phyloP scores from a whole-genome alignment of 331 rosid genomes.

The Quercus tomentella region DNA sequence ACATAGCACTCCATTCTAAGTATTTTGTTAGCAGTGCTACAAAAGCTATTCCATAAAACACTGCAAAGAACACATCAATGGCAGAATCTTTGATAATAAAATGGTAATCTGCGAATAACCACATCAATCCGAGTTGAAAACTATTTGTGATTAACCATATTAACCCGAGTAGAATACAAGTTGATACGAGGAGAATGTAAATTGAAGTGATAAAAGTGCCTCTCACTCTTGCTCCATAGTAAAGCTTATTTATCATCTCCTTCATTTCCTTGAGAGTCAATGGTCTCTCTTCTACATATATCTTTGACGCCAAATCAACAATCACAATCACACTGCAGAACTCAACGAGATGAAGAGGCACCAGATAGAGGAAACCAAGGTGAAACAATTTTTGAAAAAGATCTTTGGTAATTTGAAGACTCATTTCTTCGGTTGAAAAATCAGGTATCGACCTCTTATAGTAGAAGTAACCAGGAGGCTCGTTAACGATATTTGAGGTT shows the following conservation, averaged over 20 bases:
- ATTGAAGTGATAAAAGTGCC: conserved; percentile 35
- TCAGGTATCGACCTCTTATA: fast-evolving
- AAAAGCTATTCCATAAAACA: conserved; percentile 1
- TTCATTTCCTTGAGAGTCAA: conserved; percentile 18
- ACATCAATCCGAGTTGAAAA: too few relatives aligned
- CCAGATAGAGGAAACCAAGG: conserved; percentile 37
- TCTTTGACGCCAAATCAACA: conserved; percentile 37
- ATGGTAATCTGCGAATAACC: neutral
- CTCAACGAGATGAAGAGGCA: conserved; percentile 43
- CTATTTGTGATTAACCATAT: conserved; percentile 10
- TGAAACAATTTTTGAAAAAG: conserved; percentile 18
- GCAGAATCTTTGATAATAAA: neutral
- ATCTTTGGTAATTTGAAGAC: neutral
- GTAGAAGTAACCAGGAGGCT: neutral
- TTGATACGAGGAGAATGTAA: conserved; percentile 25
- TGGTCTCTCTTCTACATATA: conserved; percentile 17
- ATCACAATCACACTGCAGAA: conserved; percentile 21
- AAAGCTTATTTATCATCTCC: conserved; percentile 28
- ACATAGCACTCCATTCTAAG: conserved; percentile 49
- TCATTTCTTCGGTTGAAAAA: neutral
- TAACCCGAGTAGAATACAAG: conserved; percentile 25
- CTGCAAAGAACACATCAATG: neutral
- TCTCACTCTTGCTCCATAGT: conserved; percentile 17
- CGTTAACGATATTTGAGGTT: conserved; percentile 3
- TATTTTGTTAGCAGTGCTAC: conserved; percentile 19